Percentiles rank a stretch among this genome's conserved stretches.
Conservation (phyloP, 805 yeast species). For the Suhomyces tanzawaensis region DNA sequence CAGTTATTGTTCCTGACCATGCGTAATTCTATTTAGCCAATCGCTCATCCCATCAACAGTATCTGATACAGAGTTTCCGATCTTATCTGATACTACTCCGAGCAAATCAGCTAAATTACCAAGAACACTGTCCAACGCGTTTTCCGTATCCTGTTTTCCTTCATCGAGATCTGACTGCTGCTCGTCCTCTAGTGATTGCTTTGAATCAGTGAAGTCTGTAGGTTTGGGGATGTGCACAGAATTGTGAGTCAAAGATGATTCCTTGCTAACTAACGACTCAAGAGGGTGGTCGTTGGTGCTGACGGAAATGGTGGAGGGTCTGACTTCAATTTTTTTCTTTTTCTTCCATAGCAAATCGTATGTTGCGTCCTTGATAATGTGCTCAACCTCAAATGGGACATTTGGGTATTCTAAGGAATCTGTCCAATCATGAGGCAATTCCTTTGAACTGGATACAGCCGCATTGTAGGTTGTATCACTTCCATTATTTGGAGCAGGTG, state of each 20-base stretch:
- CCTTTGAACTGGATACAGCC: constrained; percentile 22
- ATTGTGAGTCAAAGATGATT: constrained; percentile 17
- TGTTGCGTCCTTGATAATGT: constrained; percentile 47
- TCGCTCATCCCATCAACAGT: background rate
- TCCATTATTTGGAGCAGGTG: constrained; percentile 63
- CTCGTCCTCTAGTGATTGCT: background rate
- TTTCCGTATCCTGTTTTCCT: background rate
- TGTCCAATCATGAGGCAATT: constrained; percentile 44
- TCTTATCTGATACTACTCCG: background rate
- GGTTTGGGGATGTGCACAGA: constrained; percentile 25
- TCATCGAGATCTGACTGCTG: too few relatives aligned
- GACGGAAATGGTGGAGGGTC: constrained; percentile 11
- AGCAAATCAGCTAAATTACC: background rate
- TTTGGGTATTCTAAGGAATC: constrained; percentile 50
- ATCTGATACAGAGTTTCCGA: background rate
- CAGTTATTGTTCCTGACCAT: too few relatives aligned
- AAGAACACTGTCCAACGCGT: background rate
- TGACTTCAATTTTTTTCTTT: constrained; percentile 2
- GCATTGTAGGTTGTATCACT: constrained; percentile 14
- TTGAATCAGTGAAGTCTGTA: constrained; percentile 20
- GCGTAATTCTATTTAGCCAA: background rate
- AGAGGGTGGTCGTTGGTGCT: constrained; percentile 25
- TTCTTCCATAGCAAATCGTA: constrained; percentile 45
- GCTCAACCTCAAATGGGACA: constrained; percentile 45
- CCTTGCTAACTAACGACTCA: constrained; percentile 23